Evolutionary conservation across 192 early-diverging fungal genomes (phyloP), one percentile per base, ranked within the genome.

Genomic region (Backusella westeae): DNA sequence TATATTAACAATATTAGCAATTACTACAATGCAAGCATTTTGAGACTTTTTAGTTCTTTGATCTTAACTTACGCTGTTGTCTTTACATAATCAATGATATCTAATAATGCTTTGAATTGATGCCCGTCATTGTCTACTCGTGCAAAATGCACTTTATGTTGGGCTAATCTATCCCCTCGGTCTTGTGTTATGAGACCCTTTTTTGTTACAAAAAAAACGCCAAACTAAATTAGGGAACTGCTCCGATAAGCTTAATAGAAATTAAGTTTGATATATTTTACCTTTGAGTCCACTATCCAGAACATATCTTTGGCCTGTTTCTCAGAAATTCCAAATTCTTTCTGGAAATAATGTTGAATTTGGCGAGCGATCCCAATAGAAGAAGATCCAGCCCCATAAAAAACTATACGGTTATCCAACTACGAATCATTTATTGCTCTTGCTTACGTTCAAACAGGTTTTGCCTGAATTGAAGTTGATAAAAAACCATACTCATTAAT

Each of bases 291-390:
- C 35, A 95, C 91, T 69, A 98, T 90, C 91, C 92, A 99, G 77
- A 93, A 92, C 78, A 87, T 78, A 68, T 83, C 78, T 56, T 89
- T 91, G 19, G 93, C 91, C 72, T 92, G 85, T 39, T 91, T 89
- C 79, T 93, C 91, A 4, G 91, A 78, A 74, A 97, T 89, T 9
- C 83, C 85, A 75, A 93, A 91, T 77, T 92, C 93, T 36, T 86
- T 85, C 21, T 89, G 80, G 74, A 98, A 94, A 80, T 93, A 95
- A 34, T 94, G 92, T 41, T 89, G 85, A 74, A 96, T 86, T 83
- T 96, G 96, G 79, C 91, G 93, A 78, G 96, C 96, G 41, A 99
- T 95, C 69, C 96, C 97, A 74, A 97, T 94, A 67, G 93, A 96
- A 32, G 97, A 96, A 0, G 94, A 95, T 12, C 97, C 97, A 63